Conservation (phyloP, 2,329 filamentous ascomycete species). For the Ophiostoma fasciatum region DNA sequence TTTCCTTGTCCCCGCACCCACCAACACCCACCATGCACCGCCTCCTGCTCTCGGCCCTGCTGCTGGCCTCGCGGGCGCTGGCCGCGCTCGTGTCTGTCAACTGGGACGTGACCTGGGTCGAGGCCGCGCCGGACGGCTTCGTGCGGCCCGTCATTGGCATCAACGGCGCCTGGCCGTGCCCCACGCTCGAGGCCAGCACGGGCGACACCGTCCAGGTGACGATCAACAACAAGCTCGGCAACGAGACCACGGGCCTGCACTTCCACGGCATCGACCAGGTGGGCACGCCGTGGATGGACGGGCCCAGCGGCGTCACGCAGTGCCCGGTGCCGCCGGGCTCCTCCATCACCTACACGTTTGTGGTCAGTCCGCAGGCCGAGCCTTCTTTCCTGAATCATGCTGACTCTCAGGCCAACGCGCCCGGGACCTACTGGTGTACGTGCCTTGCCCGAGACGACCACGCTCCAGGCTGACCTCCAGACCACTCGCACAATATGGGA, state of each 20-base stretch:
- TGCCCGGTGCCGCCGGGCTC: slow-evolving; percentile 36
- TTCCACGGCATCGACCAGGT: slow-evolving; percentile 46
- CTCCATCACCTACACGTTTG: slow-evolving; percentile 38
- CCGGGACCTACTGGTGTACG: slow-evolving; percentile 34
- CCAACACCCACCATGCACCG: slow-evolving; percentile 1
- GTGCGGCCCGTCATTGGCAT: slow-evolving; percentile 31
- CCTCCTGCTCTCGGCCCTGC: slow-evolving; percentile 1
- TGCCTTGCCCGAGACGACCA: too few species aligned
- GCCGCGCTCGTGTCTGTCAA: slow-evolving; percentile 21
- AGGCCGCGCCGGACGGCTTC: slow-evolving; percentile 22
- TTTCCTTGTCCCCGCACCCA: not conserved
- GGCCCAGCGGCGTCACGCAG: slow-evolving; percentile 38
- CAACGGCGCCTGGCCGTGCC: slow-evolving; percentile 48
- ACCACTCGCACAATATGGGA: slow-evolving; percentile 49
- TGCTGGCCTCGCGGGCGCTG: slow-evolving; percentile 13
- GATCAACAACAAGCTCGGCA: slow-evolving; percentile 34
- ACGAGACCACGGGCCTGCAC: slow-evolving; percentile 35
- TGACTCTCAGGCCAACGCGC: slow-evolving; percentile 19
- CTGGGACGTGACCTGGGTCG: slow-evolving; percentile 28
- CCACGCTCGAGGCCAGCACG: slow-evolving; percentile 33
- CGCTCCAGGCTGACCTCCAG: slow-evolving; percentile 12
- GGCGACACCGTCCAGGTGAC: slow-evolving; percentile 36
- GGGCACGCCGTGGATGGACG: slow-evolving; percentile 42
- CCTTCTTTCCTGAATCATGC: not conserved
- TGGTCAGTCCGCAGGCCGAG: slow-evolving; percentile 18